phyloP scores from a whole-genome alignment of 306 rosid species.

The Dryas drummondii region DNA sequence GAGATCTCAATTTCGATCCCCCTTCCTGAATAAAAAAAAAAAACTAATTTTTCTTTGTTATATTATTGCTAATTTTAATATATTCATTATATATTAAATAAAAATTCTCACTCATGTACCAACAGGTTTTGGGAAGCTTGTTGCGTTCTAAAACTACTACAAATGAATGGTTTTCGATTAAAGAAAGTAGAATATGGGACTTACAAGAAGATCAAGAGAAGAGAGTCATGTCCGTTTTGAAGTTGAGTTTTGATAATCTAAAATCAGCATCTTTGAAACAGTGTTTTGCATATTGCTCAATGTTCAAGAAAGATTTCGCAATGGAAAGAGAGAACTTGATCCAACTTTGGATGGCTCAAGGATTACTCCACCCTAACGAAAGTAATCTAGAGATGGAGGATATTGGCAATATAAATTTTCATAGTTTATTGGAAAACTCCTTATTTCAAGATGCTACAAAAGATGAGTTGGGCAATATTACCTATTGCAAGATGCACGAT shows the following conservation, averaged over 20 bases:
- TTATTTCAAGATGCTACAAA: background rate
- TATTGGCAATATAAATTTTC: slow-evolving; percentile 5
- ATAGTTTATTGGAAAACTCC: background rate
- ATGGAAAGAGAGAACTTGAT: background rate
- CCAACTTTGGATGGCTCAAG: slow-evolving; percentile 23
- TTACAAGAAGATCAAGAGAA: too few species aligned
- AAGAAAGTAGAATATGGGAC: too few species aligned
- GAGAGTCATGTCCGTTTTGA: background rate
- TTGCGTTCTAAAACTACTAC: too few species aligned
- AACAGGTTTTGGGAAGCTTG: too few species aligned
- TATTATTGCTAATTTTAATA: too few species aligned
- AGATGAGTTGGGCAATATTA: background rate
- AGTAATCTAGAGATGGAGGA: slow-evolving; percentile 5
- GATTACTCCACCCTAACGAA: background rate
- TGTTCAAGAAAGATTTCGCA: background rate
- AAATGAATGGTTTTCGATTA: too few species aligned
- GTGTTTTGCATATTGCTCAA: slow-evolving; percentile 25
- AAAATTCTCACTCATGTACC: too few species aligned
- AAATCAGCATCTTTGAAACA: slow-evolving; percentile 12
- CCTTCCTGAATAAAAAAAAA: too few species aligned
- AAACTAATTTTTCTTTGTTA: too few species aligned
- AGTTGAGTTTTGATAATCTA: slow-evolving; percentile 17
- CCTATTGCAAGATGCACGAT: background rate
- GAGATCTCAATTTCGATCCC: too few species aligned
- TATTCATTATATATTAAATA: too few species aligned